phyloP scores from a whole-genome alignment of 768 basidiomycete genomes.

The Collybiopsis confluens region DNA sequence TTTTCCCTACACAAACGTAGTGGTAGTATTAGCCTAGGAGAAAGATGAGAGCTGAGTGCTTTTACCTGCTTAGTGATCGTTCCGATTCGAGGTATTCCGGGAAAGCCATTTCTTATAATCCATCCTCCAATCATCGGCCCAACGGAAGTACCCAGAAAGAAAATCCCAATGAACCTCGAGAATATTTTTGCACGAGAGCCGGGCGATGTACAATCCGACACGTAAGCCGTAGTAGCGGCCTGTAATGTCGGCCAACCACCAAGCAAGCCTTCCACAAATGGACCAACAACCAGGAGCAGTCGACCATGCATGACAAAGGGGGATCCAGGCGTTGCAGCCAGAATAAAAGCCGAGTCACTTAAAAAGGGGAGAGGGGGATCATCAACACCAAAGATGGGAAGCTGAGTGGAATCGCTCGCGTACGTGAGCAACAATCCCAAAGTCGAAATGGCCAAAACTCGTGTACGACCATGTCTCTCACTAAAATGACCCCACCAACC shows the following conservation, averaged over 20 bases:
- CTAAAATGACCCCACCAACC: constrained; percentile 88
- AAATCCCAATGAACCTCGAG: constrained; percentile 72
- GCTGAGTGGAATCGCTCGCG: no score
- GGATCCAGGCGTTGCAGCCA: constrained; percentile 69
- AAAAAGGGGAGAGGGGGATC: no score
- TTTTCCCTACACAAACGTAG: constrained; percentile 10
- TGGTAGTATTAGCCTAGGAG: no score
- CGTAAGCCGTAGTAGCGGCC: constrained; percentile 72
- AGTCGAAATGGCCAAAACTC: constrained; percentile 67
- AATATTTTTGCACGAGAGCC: constrained; percentile 75
- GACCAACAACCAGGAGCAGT: constrained; percentile 72
- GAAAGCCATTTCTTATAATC: constrained; percentile 38
- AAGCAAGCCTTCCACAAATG: constrained; percentile 75
- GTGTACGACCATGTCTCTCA: constrained; percentile 75
- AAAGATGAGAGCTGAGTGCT: no score
- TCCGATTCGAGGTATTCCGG: constrained; percentile 12
- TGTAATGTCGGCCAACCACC: constrained; percentile 82
- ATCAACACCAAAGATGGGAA: no score
- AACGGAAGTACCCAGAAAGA: constrained; percentile 70
- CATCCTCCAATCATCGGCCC: constrained; percentile 75
- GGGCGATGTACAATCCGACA: constrained; percentile 81
- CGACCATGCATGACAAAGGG: constrained; percentile 64
- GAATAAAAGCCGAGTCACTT: constrained; percentile 81
- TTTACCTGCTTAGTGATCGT: background rate
- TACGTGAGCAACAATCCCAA: constrained; percentile 49